These are phyloP conservation scores for Puccinia hordei DNA, from an alignment of 1,284 basidiomycete species.

Conservation along the genomic window DNA sequence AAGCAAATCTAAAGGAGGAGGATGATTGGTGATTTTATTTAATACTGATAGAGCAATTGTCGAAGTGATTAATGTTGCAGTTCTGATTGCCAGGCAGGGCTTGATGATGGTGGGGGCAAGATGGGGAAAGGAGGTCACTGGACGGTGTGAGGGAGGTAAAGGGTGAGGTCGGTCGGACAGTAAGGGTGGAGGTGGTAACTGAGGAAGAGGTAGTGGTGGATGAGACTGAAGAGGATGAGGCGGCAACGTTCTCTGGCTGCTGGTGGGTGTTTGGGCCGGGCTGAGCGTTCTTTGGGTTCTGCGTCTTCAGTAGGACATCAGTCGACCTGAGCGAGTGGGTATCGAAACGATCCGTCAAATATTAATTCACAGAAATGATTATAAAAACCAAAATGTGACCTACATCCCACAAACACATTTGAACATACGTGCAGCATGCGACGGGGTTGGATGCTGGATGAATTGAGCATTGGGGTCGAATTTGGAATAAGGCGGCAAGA, in stretches of 20 bases:
- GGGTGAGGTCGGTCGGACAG: background rate
- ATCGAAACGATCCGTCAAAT: background rate
- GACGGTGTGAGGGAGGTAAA: background rate
- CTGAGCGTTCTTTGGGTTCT: conserved; percentile 14
- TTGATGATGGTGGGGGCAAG: background rate
- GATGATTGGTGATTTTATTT: background rate
- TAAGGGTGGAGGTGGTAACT: conserved; percentile 6
- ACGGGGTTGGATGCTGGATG: conserved; percentile 29
- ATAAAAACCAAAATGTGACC: background rate
- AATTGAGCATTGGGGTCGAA: conserved; percentile 27
- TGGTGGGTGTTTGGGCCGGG: background rate
- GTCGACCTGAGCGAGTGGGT: background rate
- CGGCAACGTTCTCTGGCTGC: background rate
- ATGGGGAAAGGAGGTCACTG: background rate
- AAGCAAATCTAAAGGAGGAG: background rate
- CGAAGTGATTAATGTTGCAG: background rate
- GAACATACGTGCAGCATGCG: conserved; percentile 42
- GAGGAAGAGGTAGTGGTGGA: background rate
- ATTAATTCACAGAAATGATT: background rate
- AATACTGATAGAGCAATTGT: conserved; percentile 5
- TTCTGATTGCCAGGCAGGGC: background rate
- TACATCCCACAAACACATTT: conserved; percentile 46
- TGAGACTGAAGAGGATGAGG: background rate
- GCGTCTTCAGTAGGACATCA: conserved; percentile 23
- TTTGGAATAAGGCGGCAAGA: conserved; percentile 41